These are phyloP conservation scores for Apiospora hydei DNA, from an alignment of 2,329 filamentous ascomycete species.

Conservation along the genomic window DNA sequence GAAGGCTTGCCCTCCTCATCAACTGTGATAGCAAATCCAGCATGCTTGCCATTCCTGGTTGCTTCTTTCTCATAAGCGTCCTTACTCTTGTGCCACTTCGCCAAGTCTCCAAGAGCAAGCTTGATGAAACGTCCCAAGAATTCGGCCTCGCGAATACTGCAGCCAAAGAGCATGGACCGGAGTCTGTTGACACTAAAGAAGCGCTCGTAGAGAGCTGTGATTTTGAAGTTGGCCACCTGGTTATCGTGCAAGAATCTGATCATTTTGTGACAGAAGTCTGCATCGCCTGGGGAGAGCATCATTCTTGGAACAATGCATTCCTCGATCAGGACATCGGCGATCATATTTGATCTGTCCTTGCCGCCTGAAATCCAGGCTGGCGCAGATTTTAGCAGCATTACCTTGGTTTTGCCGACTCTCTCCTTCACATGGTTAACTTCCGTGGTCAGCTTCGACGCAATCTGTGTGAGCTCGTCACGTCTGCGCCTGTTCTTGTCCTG, in stretches of 20 bases:
- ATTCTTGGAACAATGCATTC: slow-evolving; percentile 92
- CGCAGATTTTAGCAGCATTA: slow-evolving; percentile 75
- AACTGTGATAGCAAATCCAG: slow-evolving; percentile 80
- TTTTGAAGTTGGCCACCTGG: slow-evolving; percentile 85
- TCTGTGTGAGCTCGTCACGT: slow-evolving; percentile 72
- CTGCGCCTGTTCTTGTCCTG: slow-evolving; percentile 73
- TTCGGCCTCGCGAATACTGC: slow-evolving; percentile 88
- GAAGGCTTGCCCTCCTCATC: slow-evolving; percentile 74
- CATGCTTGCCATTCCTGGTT: slow-evolving; percentile 64
- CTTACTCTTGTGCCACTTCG: slow-evolving; percentile 83
- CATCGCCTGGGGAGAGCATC: slow-evolving; percentile 83
- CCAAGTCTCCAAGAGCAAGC: slow-evolving; percentile 80
- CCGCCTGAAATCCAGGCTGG: slow-evolving; percentile 74
- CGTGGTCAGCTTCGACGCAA: slow-evolving; percentile 72
- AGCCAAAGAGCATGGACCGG: slow-evolving; percentile 84
- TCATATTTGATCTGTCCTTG: slow-evolving; percentile 66
- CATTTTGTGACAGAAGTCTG: slow-evolving; percentile 87
- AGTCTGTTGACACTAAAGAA: slow-evolving; percentile 86
- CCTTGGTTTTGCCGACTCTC: slow-evolving; percentile 70
- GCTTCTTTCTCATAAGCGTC: slow-evolving; percentile 83
- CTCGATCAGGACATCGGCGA: slow-evolving; percentile 83
- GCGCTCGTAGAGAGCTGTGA: slow-evolving; percentile 82
- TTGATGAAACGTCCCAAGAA: slow-evolving; percentile 92
- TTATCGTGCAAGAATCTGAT: slow-evolving; percentile 86
- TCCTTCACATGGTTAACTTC: slow-evolving; percentile 77